Evolutionary conservation across 2,329 filamentous ascomycete genomes (phyloP).

Genomic region (Massarina eburnea): DNA sequence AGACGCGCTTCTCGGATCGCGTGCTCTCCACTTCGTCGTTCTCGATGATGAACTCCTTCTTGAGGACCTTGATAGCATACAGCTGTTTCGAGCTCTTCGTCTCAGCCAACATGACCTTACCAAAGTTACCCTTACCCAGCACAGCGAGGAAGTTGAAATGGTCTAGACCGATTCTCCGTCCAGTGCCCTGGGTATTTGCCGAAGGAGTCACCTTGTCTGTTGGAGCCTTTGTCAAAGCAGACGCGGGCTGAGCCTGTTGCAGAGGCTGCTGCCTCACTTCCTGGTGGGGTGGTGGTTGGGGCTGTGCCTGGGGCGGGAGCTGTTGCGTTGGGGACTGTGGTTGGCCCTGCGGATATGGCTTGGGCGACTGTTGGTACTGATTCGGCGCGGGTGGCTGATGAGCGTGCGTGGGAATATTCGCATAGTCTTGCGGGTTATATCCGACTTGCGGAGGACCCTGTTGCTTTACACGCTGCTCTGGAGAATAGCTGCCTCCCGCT

Average conservation of each 20-base stretch:
- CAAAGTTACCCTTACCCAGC: constrained; percentile 97
- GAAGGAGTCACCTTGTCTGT: constrained; percentile 65
- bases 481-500: constrained; percentile 38
- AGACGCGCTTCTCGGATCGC: constrained; percentile 95
- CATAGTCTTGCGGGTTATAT: constrained; percentile 80
- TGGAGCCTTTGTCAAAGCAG: constrained; percentile 33
- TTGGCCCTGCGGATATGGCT: constrained; percentile 45
- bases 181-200: constrained; percentile 69
- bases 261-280: constrained; percentile 39
- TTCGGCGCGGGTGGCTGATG: constrained; percentile 35
- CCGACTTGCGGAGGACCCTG: constrained; percentile 57
- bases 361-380: constrained; percentile 39
- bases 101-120: constrained; percentile 99
- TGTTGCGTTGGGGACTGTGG: constrained; percentile 51
- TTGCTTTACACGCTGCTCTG: constrained; percentile 45
- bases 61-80: constrained; percentile 97
- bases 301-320: constrained; percentile 37
- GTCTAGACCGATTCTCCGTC: constrained; percentile 87
- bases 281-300: constrained; percentile 50
- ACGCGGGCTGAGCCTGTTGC: constrained; percentile 38
- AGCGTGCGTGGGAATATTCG: constrained; percentile 44
- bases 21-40: constrained; percentile 99
- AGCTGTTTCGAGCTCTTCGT: constrained; percentile 89
- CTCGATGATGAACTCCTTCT: constrained; percentile 99
- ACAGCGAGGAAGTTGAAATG: constrained; percentile 99